Base-by-base conservation (phyloP, 495 filamentous ascomycete species). In the Penicillium subrubescens region DNA sequence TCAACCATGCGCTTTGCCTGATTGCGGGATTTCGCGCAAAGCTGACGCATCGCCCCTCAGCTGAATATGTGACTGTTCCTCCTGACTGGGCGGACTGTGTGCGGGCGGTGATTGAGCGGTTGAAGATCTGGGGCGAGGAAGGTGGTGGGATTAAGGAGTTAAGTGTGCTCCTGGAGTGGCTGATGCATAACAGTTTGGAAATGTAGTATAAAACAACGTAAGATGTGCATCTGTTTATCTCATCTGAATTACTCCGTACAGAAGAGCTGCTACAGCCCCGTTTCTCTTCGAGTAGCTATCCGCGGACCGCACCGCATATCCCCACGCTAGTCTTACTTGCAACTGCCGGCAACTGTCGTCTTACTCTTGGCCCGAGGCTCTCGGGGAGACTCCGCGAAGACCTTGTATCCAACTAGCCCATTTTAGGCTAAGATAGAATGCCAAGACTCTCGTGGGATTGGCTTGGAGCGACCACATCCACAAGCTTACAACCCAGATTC, bases 1-100 rank as follows among this genome's bases (percentile, higher is more conserved):
- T 74, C 35, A 74, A 74, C 53, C 72, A 74, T 60, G 70, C 72
- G 29, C 59, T 73, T 23, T 74, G 72, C 50, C 63, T 74, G 37
- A 69, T 74, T 61, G 72, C 72, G 35, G 72, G 59, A 41, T 72
- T 72, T 29, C 63, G 70, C 15, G 70, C 67, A 23, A 74, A 74
- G 55, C 31, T 65, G 31, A 62, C 64, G 51, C 64, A 65, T 44
- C 55, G 65, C 19, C 51, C 62, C n/a, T 64, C 70, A 34, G 64
- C 66, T 23, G 66, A 69, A 48, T 69, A 71, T 64, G 59, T 74
- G 37, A 69, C 39, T 39, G 44, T 74, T 23, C 72, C 72, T 7
- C 55, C 64, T 4, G 65, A 55, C 50, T 74, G 72, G 72, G 67
- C 63, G 12, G 59, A 62, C 19, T 71, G 63, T 64, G 72, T 73